phyloP scores from a whole-genome alignment of 2,329 filamentous ascomycete species.

The Alternaria angustiovoidea region DNA sequence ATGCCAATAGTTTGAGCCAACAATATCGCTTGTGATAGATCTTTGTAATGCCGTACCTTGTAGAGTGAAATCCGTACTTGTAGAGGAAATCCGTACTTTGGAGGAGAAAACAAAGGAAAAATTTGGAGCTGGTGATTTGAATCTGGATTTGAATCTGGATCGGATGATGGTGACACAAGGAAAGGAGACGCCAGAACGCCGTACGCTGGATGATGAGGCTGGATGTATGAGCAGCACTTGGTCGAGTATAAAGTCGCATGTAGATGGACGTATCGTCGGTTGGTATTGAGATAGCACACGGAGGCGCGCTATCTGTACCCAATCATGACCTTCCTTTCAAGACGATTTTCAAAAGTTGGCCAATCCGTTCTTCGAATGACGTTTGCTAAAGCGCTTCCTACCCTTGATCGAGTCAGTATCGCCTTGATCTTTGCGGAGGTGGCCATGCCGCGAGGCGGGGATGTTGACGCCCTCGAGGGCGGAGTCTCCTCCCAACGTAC shows the following conservation, averaged over 20 bases:
- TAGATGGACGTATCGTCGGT: background rate
- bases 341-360: slow-evolving; percentile 73
- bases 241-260: background rate
- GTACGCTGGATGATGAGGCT: slow-evolving; percentile 8
- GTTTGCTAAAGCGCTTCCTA: slow-evolving; percentile 80
- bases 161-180: background rate
- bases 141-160: background rate
- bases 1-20: slow-evolving; percentile 12
- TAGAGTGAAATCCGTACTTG: background rate
- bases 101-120: slow-evolving; percentile 2
- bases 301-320: background rate
- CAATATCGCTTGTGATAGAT: slow-evolving; percentile 3
- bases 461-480: slow-evolving; percentile 56
- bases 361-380: slow-evolving; percentile 93
- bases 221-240: slow-evolving; percentile 9
- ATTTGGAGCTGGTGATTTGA: background rate
- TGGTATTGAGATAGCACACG: slow-evolving; percentile 14
- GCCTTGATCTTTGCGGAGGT: slow-evolving; percentile 57
- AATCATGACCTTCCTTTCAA: background rate
- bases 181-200: slow-evolving; percentile 17
- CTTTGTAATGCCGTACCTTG: slow-evolving; percentile 4
- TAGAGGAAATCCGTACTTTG: background rate
- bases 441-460: slow-evolving; percentile 61
- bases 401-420: slow-evolving; percentile 65
- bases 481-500: slow-evolving; percentile 70